phyloP scores from a whole-genome alignment of 257 asterid genomes.

The Eustoma russellianum region DNA sequence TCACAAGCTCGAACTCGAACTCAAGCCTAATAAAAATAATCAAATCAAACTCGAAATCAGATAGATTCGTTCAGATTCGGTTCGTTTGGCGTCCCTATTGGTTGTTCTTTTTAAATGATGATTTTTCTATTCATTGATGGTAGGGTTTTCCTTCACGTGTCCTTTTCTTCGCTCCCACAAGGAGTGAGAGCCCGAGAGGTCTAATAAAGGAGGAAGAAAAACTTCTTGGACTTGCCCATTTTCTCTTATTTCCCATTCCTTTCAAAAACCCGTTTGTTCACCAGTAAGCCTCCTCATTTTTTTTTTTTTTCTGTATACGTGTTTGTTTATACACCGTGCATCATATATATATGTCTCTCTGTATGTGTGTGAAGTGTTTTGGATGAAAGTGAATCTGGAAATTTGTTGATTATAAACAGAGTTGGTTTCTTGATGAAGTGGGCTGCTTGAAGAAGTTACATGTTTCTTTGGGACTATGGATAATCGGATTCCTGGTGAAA shows the following conservation, averaged over 20 bases:
- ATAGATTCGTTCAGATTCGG: too few species aligned
- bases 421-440: slow-evolving; percentile 3
- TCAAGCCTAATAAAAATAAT: too few species aligned
- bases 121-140: too few species aligned
- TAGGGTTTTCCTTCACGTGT: slow-evolving; percentile 19
- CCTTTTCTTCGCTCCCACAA: slow-evolving; percentile 29
- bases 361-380: neutral
- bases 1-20: too few species aligned
- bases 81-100: too few species aligned
- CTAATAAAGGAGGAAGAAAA: slow-evolving; percentile 35
- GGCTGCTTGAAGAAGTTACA: slow-evolving; percentile 4
- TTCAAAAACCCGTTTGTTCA: neutral
- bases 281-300: slow-evolving; percentile 3
- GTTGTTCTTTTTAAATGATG: too few species aligned
- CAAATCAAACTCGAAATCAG: too few species aligned
- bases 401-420: slow-evolving; percentile 7
- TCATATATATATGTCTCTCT: too few species aligned
- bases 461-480: slow-evolving; percentile 33
- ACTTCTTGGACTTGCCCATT: slow-evolving; percentile 11
- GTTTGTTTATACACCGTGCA: neutral
- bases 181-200: slow-evolving; percentile 26
- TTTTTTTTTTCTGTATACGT: neutral
- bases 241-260: slow-evolving; percentile 10
- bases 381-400: neutral
- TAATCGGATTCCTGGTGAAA: slow-evolving; percentile 45